Evolutionary conservation across 768 basidiomycete species (phyloP), one percentile per base, ranked within the genome.

Genomic region (Erythrobasidium yunnanense): DNA sequence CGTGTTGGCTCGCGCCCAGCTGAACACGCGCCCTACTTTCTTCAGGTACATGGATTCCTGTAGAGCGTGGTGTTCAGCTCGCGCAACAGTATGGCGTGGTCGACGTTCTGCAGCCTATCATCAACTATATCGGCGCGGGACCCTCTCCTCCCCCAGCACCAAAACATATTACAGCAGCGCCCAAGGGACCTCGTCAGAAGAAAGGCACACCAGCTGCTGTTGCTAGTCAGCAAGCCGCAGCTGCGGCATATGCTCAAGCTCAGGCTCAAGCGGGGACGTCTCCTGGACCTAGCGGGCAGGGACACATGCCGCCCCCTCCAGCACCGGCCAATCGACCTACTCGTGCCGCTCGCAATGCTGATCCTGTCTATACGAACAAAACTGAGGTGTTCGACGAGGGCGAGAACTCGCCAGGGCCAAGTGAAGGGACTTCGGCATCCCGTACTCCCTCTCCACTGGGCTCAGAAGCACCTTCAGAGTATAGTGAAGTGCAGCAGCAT

Each of bases 41-140:
- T 42, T 11, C 72, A 97, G 95, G 95, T 15, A 99, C 95, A 23
- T 99, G 95, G 95, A 91, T 99, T 69, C 95, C 95, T 22, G 84
- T 93, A 66, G 90, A 93, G 54, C 82, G 91, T 65, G 92, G 93
- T 1, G 77, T 97, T 52, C 78, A 78, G 27, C 80, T 99, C 29
- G 87, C 90, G 25, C 88, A 83, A 73, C 91, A 96, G 75, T 97
- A 96, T 77, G 88, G 90, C 69, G 91, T 92, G 73, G 90, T 95
- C 72, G 74, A 79, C 22, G 80, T 87, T 18, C 81, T 99, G 20
- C 85, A 88, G 34, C 90, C 95, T 29, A 90, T 99, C 68, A 88
- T 97, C 68, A 91, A 97, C 75, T 96, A 92, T 73, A 83, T 86
- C 66, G 88, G 92, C 2, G 85, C 86, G 4, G 88, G 87, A 75